These are phyloP conservation scores for Corylus americana DNA, from an alignment of 306 rosid species.

Conservation along the genomic window DNA sequence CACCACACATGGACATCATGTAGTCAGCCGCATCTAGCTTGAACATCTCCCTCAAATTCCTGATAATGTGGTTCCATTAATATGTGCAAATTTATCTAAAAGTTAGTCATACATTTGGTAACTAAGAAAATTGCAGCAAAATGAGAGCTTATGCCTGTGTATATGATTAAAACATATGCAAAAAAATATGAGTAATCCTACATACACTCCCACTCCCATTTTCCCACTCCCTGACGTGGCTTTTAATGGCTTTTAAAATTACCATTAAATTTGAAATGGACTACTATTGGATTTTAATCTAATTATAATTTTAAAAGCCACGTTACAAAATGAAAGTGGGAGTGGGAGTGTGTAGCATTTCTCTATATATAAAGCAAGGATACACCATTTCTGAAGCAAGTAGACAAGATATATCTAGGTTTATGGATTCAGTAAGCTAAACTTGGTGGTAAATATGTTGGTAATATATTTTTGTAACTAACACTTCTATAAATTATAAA, in stretches of 20 bases:
- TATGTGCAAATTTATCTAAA: constrained; percentile 18
- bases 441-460: too few relatives aligned
- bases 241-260: too few relatives aligned
- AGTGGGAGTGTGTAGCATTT: too few relatives aligned
- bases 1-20: constrained; percentile 99
- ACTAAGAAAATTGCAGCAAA: background rate
- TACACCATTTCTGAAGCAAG: background rate
- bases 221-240: too few relatives aligned
- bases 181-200: background rate
- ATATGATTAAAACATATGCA: background rate
- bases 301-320: too few relatives aligned
- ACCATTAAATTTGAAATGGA: too few relatives aligned
- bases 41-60: constrained; percentile 99
- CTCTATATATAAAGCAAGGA: background rate
- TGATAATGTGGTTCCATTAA: constrained; percentile 35
- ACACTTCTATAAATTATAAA: too few relatives aligned
- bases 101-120: background rate
- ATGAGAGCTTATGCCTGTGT: background rate
- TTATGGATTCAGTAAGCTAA: too few relatives aligned
- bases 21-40: constrained; percentile 96
- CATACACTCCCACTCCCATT: too few relatives aligned
- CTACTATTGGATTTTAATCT: too few relatives aligned
- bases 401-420: background rate
- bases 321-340: too few relatives aligned
- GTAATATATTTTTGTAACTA: too few relatives aligned